A percentile compares a stretch with the other conserved stretches of the same genome.
These are phyloP conservation scores for Thermomucor indicae-seudaticae DNA, from an alignment of 371 early-diverging fungal genomes.

Conservation along the genomic window DNA sequence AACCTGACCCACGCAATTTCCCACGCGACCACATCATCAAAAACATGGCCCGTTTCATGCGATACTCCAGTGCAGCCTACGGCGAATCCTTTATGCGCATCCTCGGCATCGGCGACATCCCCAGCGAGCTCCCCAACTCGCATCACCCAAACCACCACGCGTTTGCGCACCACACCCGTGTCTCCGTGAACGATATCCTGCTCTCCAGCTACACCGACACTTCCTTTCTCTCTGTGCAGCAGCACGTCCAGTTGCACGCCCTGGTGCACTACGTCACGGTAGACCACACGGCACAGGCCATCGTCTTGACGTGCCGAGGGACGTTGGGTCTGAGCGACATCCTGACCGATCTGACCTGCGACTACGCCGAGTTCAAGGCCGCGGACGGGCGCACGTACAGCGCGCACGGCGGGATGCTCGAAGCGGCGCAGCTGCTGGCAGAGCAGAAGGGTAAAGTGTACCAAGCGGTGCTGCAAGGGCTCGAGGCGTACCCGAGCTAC, in stretches of 20 bases:
- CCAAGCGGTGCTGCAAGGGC: conserved; percentile 58
- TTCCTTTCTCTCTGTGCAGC: conserved; percentile 14
- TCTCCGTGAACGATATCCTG: conserved; percentile 62
- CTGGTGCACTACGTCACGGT: conserved; percentile 82
- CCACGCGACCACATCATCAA: conserved; percentile 61
- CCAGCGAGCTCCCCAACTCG: conserved; percentile 39
- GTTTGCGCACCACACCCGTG: conserved; percentile 66
- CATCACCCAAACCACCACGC: conserved; percentile 68
- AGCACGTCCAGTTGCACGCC: conserved; percentile 62
- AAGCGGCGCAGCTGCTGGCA: conserved; percentile 67
- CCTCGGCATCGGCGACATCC: conserved; percentile 67
- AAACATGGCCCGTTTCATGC: conserved; percentile 72
- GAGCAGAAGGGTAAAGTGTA: conserved; percentile 61
- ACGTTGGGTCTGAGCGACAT: conserved; percentile 86
- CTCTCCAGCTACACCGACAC: conserved; percentile 59
- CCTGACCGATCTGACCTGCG: conserved; percentile 83
- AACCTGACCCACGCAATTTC: conserved; percentile 33
- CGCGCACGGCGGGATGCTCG: conserved; percentile 78
- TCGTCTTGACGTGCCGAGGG: conserved; percentile 87
- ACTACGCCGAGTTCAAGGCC: conserved; percentile 56
- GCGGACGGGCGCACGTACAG: conserved; percentile 27
- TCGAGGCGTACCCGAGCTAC: conserved; percentile 63
- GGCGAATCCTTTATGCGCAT: conserved; percentile 85
- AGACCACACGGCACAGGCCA: conserved; percentile 69
- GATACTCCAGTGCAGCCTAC: conserved; percentile 76